Evolutionary conservation across 2,329 filamentous ascomycete genomes (phyloP), one percentile per base, ranked within the genome.

Genomic region (Aureobasidium sp.): DNA sequence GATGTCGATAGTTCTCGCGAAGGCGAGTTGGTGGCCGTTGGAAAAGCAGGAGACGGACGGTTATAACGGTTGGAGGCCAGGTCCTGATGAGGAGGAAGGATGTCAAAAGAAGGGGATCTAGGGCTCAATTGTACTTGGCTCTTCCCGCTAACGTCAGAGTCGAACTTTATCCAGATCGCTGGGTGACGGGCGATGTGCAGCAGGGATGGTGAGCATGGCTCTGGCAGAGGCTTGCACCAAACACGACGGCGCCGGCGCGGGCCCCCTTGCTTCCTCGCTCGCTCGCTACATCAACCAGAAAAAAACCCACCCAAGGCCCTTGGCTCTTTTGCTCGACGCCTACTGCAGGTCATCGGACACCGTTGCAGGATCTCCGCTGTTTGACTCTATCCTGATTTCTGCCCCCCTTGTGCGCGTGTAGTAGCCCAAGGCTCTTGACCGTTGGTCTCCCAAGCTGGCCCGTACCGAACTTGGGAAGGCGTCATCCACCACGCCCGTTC

Each of bases 81-180:
- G 49, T 60, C 46, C 57, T 51, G 53, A 60, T 23, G 37, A 51
- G 46, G 57, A 38, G 33, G 47, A 47, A 46, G 29, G 2, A 47
- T 53, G 47, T 60, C 58, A 31, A 60, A 43, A 51, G 38, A 54
- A 54, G 40, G 40, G 47, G 40, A 51, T 53, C 40, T 46, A 54
- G 47, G 46, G 58, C 38, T 51, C 46, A 54, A 45, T 54, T 54
- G 46, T 46, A 54, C 58, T 60, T 60, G 47, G 58, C 58, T 43
- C 38, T 31, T 37, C 37, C 45, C 46, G 47, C 58, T 46, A 60
- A 60, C 58, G 60, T 57, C 60, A 62, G 59, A 63, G 55, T 59
- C 60, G 55, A 63, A 62, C 62, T 63, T 60, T 67, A 64, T 61
- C 71, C 72, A 73, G 72, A 74, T 74, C 71, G 71, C 69, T 70